These are phyloP conservation scores for Alternaria ethzedia DNA, from an alignment of 2,329 filamentous ascomycete species.

Conservation along the genomic window DNA sequence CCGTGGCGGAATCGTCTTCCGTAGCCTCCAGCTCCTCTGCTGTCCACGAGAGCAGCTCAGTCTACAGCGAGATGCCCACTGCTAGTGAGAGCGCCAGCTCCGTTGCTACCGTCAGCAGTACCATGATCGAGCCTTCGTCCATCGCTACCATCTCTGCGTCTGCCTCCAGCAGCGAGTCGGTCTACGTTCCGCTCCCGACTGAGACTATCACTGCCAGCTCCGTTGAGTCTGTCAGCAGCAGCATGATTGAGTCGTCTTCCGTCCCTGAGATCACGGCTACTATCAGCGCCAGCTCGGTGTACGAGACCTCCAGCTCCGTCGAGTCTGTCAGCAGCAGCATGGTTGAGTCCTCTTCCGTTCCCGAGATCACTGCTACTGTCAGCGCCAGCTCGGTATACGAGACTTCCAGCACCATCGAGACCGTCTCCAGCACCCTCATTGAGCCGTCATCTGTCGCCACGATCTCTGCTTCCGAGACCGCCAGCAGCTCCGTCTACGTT, in stretches of 20 bases:
- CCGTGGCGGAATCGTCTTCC: neutral
- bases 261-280: neutral
- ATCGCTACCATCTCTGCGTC: neutral
- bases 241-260: neutral
- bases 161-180: neutral
- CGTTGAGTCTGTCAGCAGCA: neutral
- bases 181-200: neutral
- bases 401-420: neutral
- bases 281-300: neutral
- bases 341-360: neutral
- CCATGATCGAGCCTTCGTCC: neutral
- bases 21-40: neutral
- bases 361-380: neutral
- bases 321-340: neutral
- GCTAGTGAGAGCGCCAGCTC: neutral
- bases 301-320: neutral
- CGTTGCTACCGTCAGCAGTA: slow-evolving; percentile 1
- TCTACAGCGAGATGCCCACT: neutral
- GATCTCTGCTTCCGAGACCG: neutral
- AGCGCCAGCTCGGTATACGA: neutral
- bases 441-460: slow-evolving; percentile 3
- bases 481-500: neutral
- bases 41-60: slow-evolving; percentile 2
- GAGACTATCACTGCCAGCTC: neutral
- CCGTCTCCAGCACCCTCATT: neutral